Evolutionary conservation across 495 filamentous ascomycete species (phyloP).

Genomic region (Trichodelitschia bisporula): DNA sequence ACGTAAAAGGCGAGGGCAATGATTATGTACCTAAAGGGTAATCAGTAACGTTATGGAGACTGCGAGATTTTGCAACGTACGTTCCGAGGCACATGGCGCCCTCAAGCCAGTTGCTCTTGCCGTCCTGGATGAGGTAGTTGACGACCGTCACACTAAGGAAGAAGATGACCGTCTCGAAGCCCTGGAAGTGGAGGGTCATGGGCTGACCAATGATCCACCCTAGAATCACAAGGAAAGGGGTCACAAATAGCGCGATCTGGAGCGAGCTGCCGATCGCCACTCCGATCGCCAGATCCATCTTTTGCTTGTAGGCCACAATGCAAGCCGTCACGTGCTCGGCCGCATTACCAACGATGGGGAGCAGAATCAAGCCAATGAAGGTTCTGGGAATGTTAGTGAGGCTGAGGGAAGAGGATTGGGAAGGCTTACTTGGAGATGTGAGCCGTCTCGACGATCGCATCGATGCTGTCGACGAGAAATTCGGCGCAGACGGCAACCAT

Average conservation of each 20-base stretch:
- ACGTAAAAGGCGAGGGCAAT: slow-evolving; percentile 79
- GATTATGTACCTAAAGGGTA: slow-evolving; percentile 40
- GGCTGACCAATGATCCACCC: slow-evolving; percentile 60
- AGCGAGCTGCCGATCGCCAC: slow-evolving; percentile 68
- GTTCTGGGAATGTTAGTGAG: slow-evolving; percentile 60
- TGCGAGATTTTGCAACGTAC: slow-evolving; percentile 20
- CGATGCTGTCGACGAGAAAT: slow-evolving; percentile 82
- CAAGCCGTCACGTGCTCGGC: slow-evolving; percentile 92
- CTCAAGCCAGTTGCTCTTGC: slow-evolving; percentile 87
- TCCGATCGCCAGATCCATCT: slow-evolving; percentile 69
- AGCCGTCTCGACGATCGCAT: slow-evolving; percentile 55
- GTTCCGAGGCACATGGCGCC: slow-evolving; percentile 67
- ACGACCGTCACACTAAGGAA: slow-evolving; percentile 75
- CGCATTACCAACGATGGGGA: slow-evolving; percentile 93
- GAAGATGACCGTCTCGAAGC: slow-evolving; percentile 85
- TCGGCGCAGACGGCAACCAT: slow-evolving; percentile 82
- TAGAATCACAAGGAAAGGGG: slow-evolving; percentile 54
- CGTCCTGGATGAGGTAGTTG: slow-evolving; percentile 80
- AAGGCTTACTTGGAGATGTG: slow-evolving; percentile 82
- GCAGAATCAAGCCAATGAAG: slow-evolving; percentile 85
- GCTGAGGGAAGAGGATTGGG: no score
- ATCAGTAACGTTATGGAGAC: slow-evolving; percentile 1
- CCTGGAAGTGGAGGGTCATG: slow-evolving; percentile 84
- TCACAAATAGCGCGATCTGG: slow-evolving; percentile 64
- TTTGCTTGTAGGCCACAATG: slow-evolving; percentile 76